phyloP scores from a whole-genome alignment of 768 basidiomycete species.

The Exidia glandulosa region DNA sequence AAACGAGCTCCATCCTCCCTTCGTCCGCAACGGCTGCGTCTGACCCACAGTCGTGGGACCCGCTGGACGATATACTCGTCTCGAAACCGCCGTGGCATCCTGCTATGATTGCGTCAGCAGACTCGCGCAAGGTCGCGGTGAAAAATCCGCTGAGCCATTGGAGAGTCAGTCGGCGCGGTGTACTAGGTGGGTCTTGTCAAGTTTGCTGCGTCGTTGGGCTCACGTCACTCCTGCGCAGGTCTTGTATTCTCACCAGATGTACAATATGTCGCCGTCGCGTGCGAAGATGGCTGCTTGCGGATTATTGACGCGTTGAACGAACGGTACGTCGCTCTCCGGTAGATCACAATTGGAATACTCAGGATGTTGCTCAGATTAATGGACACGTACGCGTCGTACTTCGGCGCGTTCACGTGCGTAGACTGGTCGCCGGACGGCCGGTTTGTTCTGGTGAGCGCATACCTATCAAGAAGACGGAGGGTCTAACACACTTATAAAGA shows the following conservation, averaged over 20 bases:
- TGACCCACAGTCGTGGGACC: no score
- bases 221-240: constrained; percentile 32
- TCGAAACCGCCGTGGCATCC: constrained; percentile 85
- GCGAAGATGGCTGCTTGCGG: constrained; percentile 85
- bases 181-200: constrained; percentile 52
- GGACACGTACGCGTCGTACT: constrained; percentile 91
- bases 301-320: constrained; percentile 84
- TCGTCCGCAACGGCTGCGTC: constrained; percentile 32
- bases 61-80: constrained; percentile 62
- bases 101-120: constrained; percentile 20
- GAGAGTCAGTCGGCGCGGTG: constrained; percentile 59
- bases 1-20: neutral
- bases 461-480: constrained; percentile 1
- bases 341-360: neutral
- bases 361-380: constrained; percentile 47
- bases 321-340: constrained; percentile 40
- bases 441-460: constrained; percentile 62
- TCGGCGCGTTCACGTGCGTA: constrained; percentile 80
- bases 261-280: constrained; percentile 77
- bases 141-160: constrained; percentile 91
- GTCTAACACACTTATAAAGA: constrained; percentile 31
- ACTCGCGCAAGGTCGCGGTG: neutral
- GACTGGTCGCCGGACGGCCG: constrained; percentile 95
- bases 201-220: neutral
- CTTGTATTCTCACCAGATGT: constrained; percentile 93